Base-by-base conservation (phyloP, 2,329 filamentous ascomycete species). In the Xylariaceae sp. region DNA sequence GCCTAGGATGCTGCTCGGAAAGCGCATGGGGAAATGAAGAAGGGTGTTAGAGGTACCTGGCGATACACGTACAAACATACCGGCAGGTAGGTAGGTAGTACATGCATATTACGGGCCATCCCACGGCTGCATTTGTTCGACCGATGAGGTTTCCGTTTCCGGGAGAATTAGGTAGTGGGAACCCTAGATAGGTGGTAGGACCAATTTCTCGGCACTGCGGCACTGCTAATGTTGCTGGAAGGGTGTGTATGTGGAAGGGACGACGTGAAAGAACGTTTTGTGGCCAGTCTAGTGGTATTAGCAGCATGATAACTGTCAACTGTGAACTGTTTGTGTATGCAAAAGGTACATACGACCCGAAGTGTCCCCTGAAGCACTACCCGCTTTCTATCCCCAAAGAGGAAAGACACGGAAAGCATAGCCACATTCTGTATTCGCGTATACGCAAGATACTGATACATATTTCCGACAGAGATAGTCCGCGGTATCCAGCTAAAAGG, bases 121-220 rank as follows among this genome's bases (percentile, higher is more conserved):
- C 23, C 23, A 53, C 59, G 56, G 59, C 48, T 44, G 43, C 56
- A 58, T n/a, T 56, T 61, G 58, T 58, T 58, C 32, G 56, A 52
- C 53, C 56, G 56, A 59, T 26, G 23, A 52, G 44, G 23, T 26
- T n/a, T n/a, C n/a, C n/a, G n/a, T 44, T 29, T 42, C 56, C 56
- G 59, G 59, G 23, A 59, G 56, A 61, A 61, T 61, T 53, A 21
- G 18, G n/a, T 26, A 26, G 23, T 9, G 23, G 23, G 9, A 9
- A 26, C 4, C 9, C 4, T 4, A 7, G 6, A 7, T 37, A 16
- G 12, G 32, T 10, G 14, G 6, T 7, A 9, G 9, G 23, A 37
- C 32, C 6, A 12, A 37, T 10, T 12, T 37, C 32, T 37, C 56
- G 53, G 55, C 43, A 56, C 26, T 32, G 26, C 48, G 56, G 52